Conservation (phyloP, 345 rosid species). For the Euphorbia tirucalli region DNA sequence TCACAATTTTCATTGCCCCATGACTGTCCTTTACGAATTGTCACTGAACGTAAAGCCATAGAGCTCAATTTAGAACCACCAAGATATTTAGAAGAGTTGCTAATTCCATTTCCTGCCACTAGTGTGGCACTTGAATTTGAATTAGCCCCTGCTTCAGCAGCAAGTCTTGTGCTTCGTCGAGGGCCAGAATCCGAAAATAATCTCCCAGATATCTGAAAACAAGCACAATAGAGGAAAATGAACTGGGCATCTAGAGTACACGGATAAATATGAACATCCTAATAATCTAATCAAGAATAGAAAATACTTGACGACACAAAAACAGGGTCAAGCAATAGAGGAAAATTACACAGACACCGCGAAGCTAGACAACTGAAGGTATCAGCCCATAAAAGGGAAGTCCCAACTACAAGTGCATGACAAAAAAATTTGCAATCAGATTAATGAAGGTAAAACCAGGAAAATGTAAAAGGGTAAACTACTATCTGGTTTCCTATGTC, state of each 20-base stretch:
- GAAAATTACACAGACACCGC: constrained; percentile 3
- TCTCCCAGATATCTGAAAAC: constrained; percentile 89
- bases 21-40: constrained; percentile 79
- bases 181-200: constrained; percentile 95
- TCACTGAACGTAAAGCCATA: constrained; percentile 73
- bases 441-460: not conserved
- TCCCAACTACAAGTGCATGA: constrained; percentile 1
- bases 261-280: not conserved
- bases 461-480: not conserved
- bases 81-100: constrained; percentile 68
- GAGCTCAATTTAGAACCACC: constrained; percentile 84
- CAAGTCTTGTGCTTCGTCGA: constrained; percentile 77
- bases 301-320: not conserved
- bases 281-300: constrained; percentile 5
- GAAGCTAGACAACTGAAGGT: constrained; percentile 3
- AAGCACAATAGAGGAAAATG: not conserved
- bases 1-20: constrained; percentile 88
- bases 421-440: not conserved
- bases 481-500: not conserved
- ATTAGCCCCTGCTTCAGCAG: constrained; percentile 64
- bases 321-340: constrained; percentile 3
- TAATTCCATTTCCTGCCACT: constrained; percentile 67
- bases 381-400: not conserved
- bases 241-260: not conserved
- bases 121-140: constrained; percentile 46